phyloP scores from a whole-genome alignment of 169 alveolate species.

The Cryptosporidium meleagridis region DNA sequence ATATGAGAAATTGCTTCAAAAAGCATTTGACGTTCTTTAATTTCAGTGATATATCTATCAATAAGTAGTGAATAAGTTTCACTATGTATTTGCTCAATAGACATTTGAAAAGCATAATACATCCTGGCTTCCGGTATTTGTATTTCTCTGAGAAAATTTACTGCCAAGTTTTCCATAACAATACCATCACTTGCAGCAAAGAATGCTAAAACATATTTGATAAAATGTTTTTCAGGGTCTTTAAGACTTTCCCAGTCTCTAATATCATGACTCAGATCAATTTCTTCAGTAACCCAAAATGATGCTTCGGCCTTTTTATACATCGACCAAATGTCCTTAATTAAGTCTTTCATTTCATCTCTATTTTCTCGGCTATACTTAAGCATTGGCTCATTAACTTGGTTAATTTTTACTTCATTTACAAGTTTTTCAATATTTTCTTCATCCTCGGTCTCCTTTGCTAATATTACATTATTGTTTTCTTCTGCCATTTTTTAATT shows the following conservation, averaged over 20 bases:
- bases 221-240: constrained; percentile 92
- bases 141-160: constrained; percentile 93
- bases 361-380: neutral
- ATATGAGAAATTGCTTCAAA: constrained; percentile 94
- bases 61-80: constrained; percentile 94
- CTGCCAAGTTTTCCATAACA: constrained; percentile 97
- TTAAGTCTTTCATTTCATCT: constrained; percentile 7
- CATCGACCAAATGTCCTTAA: constrained; percentile 93
- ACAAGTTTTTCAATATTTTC: constrained; percentile 33
- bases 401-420: constrained; percentile 2
- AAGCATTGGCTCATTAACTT: constrained; percentile 29
- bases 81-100: constrained; percentile 98
- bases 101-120: constrained; percentile 97
- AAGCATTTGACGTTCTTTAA: constrained; percentile 91
- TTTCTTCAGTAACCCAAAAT: constrained; percentile 99
- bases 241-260: constrained; percentile 94
- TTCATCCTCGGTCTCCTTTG: neutral
- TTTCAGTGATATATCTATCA: constrained; percentile 91
- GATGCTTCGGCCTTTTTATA: constrained; percentile 98
- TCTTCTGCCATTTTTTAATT: neutral
- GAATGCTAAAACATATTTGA: constrained; percentile 95
- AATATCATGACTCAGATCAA: constrained; percentile 94
- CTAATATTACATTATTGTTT: neutral
- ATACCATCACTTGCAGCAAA: constrained; percentile 99
- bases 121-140: constrained; percentile 97